phyloP scores from a whole-genome alignment of 2,329 filamentous ascomycete genomes.

The Rhynchosporium agropyri region DNA sequence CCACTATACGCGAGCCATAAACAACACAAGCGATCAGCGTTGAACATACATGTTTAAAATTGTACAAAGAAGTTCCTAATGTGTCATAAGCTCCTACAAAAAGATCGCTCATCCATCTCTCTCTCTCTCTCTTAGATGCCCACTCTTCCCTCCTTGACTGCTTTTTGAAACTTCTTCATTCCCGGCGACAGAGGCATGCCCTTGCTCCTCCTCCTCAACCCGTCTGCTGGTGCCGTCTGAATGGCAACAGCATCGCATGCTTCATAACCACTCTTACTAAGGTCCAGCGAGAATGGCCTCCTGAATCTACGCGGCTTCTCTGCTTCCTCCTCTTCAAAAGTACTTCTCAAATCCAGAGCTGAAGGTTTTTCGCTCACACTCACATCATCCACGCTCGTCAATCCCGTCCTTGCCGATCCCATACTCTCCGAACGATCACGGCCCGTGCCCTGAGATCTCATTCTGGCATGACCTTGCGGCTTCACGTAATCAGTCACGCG shows the following conservation, averaged over 20 bases:
- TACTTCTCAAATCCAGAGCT: background rate
- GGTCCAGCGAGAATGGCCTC: constrained; percentile 3
- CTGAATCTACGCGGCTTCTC: background rate
- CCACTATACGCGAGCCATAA: no score
- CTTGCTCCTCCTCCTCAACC: constrained; percentile 11
- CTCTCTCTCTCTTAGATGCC: background rate
- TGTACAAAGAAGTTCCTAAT: no score
- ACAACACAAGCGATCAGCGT: no score
- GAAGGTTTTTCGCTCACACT: background rate
- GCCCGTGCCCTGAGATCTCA: background rate
- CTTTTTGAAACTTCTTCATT: constrained; percentile 14
- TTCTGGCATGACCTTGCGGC: constrained; percentile 1
- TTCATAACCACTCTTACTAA: background rate
- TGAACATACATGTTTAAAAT: no score
- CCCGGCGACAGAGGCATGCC: constrained; percentile 12
- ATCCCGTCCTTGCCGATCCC: background rate
- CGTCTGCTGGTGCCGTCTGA: background rate
- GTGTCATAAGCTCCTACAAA: background rate
- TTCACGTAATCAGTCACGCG: constrained; percentile 27
- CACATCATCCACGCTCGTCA: background rate
- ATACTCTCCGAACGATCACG: background rate
- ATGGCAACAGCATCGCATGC: background rate
- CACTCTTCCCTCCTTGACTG: background rate
- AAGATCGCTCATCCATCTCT: no score
- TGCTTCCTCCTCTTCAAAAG: background rate